These are phyloP conservation scores for Haplosporangium sp. DNA, from an alignment of 371 early-diverging fungal genomes.

Conservation along the genomic window DNA sequence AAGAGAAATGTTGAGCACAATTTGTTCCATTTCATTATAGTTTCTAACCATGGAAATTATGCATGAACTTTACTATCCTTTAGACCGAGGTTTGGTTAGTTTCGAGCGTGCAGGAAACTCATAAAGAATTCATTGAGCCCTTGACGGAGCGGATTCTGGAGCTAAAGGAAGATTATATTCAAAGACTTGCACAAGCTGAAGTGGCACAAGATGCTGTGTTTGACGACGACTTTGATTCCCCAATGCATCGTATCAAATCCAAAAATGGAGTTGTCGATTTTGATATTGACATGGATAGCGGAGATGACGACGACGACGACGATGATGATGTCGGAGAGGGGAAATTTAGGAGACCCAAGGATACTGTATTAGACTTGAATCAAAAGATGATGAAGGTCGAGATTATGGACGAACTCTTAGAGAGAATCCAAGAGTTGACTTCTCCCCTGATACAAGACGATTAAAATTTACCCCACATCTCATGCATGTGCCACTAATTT, in stretches of 20 bases:
- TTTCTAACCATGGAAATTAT: background rate
- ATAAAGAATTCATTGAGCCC: constrained; percentile 32
- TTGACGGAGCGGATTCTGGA: constrained; percentile 35
- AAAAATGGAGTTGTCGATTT: constrained; percentile 49
- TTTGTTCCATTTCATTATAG: constrained; percentile 1
- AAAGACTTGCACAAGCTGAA: constrained; percentile 23
- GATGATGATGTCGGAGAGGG: constrained; percentile 15
- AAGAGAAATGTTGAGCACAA: background rate
- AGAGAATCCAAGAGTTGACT: constrained; percentile 35
- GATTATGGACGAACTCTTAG: constrained; percentile 43
- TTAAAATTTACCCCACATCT: background rate
- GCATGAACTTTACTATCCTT: no score
- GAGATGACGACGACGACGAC: constrained; percentile 14
- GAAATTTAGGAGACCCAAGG: constrained; percentile 11
- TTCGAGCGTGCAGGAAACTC: constrained; percentile 27
- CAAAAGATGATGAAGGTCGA: constrained; percentile 42
- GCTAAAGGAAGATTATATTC: constrained; percentile 41
- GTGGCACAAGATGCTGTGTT: constrained; percentile 14
- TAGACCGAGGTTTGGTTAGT: constrained; percentile 48
- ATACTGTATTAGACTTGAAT: constrained; percentile 29
- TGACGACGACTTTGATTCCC: constrained; percentile 10
- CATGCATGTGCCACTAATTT: no score
- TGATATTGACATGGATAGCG: constrained; percentile 45
- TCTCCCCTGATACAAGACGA: background rate
- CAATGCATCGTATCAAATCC: constrained; percentile 19